phyloP scores from a whole-genome alignment of 805 yeast species.

The Candida boidinii region DNA sequence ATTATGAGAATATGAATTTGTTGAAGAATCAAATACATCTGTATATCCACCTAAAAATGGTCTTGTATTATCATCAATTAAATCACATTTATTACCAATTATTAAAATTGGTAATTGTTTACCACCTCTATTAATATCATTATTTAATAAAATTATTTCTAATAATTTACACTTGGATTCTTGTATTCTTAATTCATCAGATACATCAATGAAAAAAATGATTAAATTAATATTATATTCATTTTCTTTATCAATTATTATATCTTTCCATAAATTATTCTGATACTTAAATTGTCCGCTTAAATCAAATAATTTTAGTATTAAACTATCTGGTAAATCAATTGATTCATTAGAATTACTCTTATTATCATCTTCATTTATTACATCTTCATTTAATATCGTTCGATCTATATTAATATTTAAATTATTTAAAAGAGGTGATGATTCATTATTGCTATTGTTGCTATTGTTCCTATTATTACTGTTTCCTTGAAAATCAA shows the following conservation, averaged over 20 bases:
- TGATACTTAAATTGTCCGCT: conserved; percentile 23
- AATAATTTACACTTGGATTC: conserved; percentile 13
- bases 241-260: conserved; percentile 1
- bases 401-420: not conserved
- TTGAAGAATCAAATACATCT: too few species aligned
- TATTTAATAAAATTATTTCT: conserved; percentile 13
- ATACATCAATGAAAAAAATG: conserved; percentile 20
- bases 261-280: conserved; percentile 13
- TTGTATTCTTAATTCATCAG: conserved; percentile 19
- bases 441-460: too few species aligned
- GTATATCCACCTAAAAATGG: not conserved
- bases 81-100: conserved; percentile 22
- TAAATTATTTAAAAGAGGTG: not conserved
- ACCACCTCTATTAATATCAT: conserved; percentile 4
- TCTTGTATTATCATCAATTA: conserved; percentile 11
- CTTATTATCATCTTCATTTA: too few species aligned
- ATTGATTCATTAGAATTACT: too few species aligned
- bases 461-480: too few species aligned
- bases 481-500: too few species aligned
- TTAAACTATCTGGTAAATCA: conserved; percentile 4
- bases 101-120: conserved; percentile 16
- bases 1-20: too few species aligned
- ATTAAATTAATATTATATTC: conserved; percentile 10
- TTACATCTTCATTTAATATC: too few species aligned
- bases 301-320: conserved; percentile 18